phyloP scores from a whole-genome alignment of 768 basidiomycete genomes.

The Trichaptum fuscoviolaceum region DNA sequence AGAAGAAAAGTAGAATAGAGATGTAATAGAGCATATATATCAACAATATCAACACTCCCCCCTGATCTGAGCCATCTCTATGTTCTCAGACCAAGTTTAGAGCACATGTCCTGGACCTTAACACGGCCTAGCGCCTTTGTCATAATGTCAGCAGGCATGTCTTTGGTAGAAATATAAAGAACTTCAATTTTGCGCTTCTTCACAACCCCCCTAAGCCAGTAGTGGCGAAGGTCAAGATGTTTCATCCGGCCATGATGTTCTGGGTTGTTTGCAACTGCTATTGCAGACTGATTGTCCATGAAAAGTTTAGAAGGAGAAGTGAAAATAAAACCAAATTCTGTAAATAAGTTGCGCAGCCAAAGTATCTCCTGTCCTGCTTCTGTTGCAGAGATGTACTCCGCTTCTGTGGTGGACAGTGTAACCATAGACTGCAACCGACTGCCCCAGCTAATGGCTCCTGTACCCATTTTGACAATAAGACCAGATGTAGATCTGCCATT shows the following conservation, averaged over 20 bases:
- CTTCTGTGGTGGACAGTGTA: constrained; percentile 35
- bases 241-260: constrained; percentile 27
- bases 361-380: constrained; percentile 26
- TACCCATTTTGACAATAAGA: constrained; percentile 30
- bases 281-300: constrained; percentile 32
- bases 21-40: too few relatives aligned
- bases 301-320: constrained; percentile 20
- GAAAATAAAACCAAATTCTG: constrained; percentile 17
- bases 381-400: constrained; percentile 32
- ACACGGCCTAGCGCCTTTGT: constrained; percentile 19
- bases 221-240: constrained; percentile 26
- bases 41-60: too few relatives aligned
- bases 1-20: too few relatives aligned
- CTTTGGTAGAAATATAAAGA: constrained; percentile 13
- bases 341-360: constrained; percentile 27
- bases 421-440: constrained; percentile 34
- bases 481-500: constrained; percentile 29
- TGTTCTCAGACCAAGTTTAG: too few relatives aligned
- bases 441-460: constrained; percentile 32
- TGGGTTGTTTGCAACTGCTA: constrained; percentile 23
- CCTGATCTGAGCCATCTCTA: too few relatives aligned
- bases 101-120: neutral
- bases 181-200: constrained; percentile 13
- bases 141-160: constrained; percentile 23
- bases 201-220: constrained; percentile 22